Evolutionary conservation across 768 basidiomycete species (phyloP), one percentile per base, ranked within the genome.

Genomic region (Agaricus blazei): DNA sequence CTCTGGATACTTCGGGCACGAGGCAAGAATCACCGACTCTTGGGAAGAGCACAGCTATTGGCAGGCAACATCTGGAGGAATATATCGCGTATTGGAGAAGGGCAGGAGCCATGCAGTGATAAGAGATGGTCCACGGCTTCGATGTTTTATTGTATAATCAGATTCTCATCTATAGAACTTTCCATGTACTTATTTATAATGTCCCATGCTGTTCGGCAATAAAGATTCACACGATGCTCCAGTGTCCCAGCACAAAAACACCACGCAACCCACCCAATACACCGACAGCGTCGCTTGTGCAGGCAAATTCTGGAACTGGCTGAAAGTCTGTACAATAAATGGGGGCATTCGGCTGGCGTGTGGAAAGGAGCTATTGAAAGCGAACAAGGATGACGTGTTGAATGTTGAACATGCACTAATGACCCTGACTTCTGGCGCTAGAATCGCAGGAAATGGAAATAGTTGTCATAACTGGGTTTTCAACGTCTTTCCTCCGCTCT

Each of bases 21-120:
- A 56, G 60, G n/a, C n/a, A 41, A 9, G 53, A 54, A 41, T 54
- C 53, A 11, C 53, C 57, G 36, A 65, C 68, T 9, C 66, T 72
- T 64, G 68, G 65, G 26, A 68, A 55, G 47, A 68, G 67, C 54
- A 67, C 64, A 5, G 62, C 65, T 2, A 28, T 72, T 38, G 66
- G 69, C 43, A 65, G 54, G 60, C 64, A 54, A 40, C 68, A 71
- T 53, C 48, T 70, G 9, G 63, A 67, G 44, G 66, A 67, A 52
- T 70, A 70, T 43, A 54, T 72, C 9, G 52, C 57, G 2, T 72
- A 71, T 48, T 71, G 70, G 70, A 67, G 52, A 47, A 62, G 51
- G 6, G 58, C 67, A n/a, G 62, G 63, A 1, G 65, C 50, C n/a
- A 58, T 68, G 34, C 34, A 34, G 34, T 34, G 34, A 34, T 34